These are phyloP conservation scores for Sanghuangporus sanghuang DNA, from an alignment of 1,284 basidiomycete species.

Conservation along the genomic window DNA sequence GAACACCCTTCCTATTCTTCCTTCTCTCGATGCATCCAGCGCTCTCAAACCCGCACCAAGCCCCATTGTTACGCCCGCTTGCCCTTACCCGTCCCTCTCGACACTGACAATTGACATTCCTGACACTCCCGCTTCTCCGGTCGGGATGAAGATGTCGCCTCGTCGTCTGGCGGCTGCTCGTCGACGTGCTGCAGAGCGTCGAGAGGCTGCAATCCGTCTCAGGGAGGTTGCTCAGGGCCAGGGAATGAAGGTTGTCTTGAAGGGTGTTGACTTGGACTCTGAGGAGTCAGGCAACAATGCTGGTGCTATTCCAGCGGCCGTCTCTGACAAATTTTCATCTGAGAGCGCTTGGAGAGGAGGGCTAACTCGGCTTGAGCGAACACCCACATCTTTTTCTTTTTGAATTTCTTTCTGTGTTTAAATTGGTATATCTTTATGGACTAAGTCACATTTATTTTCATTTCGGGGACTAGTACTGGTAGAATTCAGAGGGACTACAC, in stretches of 20 bases:
- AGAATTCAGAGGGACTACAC: too few species aligned
- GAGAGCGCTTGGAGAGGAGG: not conserved
- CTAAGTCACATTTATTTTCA: not conserved
- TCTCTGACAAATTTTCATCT: not conserved
- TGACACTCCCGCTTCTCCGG: not conserved
- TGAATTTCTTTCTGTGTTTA: not conserved
- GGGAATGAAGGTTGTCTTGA: slow-evolving; percentile 9
- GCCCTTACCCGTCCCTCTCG: slow-evolving; percentile 9
- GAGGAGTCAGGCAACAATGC: not conserved
- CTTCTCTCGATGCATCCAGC: not conserved
- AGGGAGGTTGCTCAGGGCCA: not conserved
- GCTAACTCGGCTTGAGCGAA: not conserved
- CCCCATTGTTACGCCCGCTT: not conserved
- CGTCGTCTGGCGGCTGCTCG: slow-evolving; percentile 10
- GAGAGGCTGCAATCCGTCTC: slow-evolving; percentile 4
- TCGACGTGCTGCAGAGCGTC: slow-evolving; percentile 10
- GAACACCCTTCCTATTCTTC: not conserved
- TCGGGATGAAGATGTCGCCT: slow-evolving; percentile 4
- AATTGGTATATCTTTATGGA: not conserved
- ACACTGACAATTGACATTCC: slow-evolving; percentile 15
- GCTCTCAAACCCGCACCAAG: not conserved
- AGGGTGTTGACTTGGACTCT: not conserved
- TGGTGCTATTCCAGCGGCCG: not conserved
- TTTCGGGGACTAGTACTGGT: too few species aligned
- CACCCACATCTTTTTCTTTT: not conserved